Conservation (phyloP, 2,329 filamentous ascomycete species). For the Neonectria punicea region DNA sequence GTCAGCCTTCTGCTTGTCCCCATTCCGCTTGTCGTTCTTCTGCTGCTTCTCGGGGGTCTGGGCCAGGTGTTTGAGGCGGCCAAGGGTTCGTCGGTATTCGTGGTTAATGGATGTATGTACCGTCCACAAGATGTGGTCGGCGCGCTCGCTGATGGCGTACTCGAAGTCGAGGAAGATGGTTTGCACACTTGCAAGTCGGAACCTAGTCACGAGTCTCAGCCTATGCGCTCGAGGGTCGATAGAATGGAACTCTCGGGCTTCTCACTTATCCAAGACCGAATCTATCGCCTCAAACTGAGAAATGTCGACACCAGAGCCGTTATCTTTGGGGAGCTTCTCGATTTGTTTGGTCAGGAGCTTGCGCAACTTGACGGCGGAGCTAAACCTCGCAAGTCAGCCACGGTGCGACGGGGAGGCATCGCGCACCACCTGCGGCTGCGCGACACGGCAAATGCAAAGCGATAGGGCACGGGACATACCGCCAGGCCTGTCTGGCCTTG, state of each 20-base stretch:
- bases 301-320: conserved; percentile 50
- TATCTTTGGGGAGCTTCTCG: conserved; percentile 53
- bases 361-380: conserved; percentile 56
- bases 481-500: conserved; percentile 52
- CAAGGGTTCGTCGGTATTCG: conserved; percentile 78
- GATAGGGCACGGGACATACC: conserved; percentile 46
- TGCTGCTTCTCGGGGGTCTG: conserved; percentile 70
- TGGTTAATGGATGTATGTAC: conserved; percentile 81
- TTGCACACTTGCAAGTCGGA: conserved; percentile 77
- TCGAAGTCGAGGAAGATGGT: conserved; percentile 79
- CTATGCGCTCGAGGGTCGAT: neutral
- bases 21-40: conserved; percentile 41
- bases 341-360: conserved; percentile 56
- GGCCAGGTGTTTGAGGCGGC: conserved; percentile 62
- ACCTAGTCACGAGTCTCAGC: conserved; percentile 54
- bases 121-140: conserved; percentile 81
- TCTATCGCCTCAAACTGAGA: conserved; percentile 58
- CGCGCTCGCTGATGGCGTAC: conserved; percentile 69
- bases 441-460: neutral
- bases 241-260: conserved; percentile 5
- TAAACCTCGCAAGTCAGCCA: conserved; percentile 42
- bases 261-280: conserved; percentile 55
- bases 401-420: conserved; percentile 29
- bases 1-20: conserved; percentile 38
- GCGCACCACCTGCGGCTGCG: conserved; percentile 15